Evolutionary conservation across 371 early-diverging fungal genomes (phyloP), one percentile per base, ranked within the genome.

Genomic region (Circinella umbellata): DNA sequence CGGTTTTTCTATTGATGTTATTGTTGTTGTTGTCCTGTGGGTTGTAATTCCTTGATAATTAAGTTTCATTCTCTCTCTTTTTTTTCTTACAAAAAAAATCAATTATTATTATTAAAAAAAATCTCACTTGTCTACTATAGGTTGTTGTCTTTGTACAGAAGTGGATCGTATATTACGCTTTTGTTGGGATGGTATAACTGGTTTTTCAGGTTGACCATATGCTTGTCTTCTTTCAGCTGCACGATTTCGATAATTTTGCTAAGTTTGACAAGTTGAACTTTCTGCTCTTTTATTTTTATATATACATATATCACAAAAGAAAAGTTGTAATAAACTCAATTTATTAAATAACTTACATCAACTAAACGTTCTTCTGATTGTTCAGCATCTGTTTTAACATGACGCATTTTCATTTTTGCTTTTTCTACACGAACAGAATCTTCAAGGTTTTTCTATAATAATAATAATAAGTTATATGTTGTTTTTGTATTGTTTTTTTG

Each of bases 151-250:
- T 57, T 34, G 57, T 13, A 57, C 42, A 42, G 42, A 42, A 42
- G 42, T 0, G 2, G 57, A 7, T 57, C 65, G 49, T 47, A 49
- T 48, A 61, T 36, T 17, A 27, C 20, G 62, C 15, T 27, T 34
- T 14, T 47, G 64, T 10, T 20, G 20, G 14, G 65, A n/a, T 9
- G 65, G 35, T 59, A 66, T 47, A 17, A 39, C 54, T 35, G 69
- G 63, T 36, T 63, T 63, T 15, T 69, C 63, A 4, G 89, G 89
- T 49, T 87, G 90, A 0, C 88, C 88, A 76, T 84, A 85, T n/a
- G 87, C 86, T 66, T 88, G 82, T 54, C 92, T 77, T 60, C 92
- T 79, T 72, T 90, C 90, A 27, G 90, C 92, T 17, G 90, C 90
- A 61, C 92, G 77, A 69, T 91, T 90, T 6, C 90, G 81, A 73